A percentile compares a stretch with the other conserved stretches of the same genome.
These are phyloP conservation scores for Sphaerobolus stellatus DNA, from an alignment of 1,284 basidiomycete species.

Conservation along the genomic window DNA sequence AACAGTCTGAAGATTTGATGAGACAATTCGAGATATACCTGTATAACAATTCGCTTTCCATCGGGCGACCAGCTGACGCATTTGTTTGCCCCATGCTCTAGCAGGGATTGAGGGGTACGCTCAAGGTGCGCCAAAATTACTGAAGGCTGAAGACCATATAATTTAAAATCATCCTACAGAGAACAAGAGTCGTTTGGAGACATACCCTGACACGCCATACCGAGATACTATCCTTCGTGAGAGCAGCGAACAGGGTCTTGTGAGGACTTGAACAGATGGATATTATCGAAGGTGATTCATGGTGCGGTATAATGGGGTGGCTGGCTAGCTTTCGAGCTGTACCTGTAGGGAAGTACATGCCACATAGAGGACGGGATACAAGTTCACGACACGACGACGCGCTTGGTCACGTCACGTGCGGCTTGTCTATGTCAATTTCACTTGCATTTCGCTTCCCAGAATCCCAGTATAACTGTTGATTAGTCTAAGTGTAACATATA, in stretches of 20 bases:
- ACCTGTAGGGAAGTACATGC: constrained; percentile 83
- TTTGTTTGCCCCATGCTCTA: constrained; percentile 77
- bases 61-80: constrained; percentile 79
- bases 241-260: constrained; percentile 75
- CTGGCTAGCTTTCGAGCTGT: constrained; percentile 69
- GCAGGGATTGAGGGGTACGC: constrained; percentile 73
- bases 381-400: too few species aligned
- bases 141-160: constrained; percentile 57
- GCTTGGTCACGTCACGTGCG: too few species aligned
- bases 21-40: constrained; percentile 46
- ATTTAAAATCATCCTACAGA: neutral
- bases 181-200: constrained; percentile 19
- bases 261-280: constrained; percentile 63
- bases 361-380: neutral
- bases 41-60: constrained; percentile 72
- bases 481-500: too few species aligned
- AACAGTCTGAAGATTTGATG: neutral
- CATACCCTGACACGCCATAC: constrained; percentile 85
- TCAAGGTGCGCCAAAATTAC: constrained; percentile 73
- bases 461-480: too few species aligned
- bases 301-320: constrained; percentile 62
- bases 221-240: constrained; percentile 65
- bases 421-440: too few species aligned
- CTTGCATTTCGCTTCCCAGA: too few species aligned
- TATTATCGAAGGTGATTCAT: constrained; percentile 57